phyloP scores from a whole-genome alignment of 805 yeast species.

The Komagataella mondaviorum region DNA sequence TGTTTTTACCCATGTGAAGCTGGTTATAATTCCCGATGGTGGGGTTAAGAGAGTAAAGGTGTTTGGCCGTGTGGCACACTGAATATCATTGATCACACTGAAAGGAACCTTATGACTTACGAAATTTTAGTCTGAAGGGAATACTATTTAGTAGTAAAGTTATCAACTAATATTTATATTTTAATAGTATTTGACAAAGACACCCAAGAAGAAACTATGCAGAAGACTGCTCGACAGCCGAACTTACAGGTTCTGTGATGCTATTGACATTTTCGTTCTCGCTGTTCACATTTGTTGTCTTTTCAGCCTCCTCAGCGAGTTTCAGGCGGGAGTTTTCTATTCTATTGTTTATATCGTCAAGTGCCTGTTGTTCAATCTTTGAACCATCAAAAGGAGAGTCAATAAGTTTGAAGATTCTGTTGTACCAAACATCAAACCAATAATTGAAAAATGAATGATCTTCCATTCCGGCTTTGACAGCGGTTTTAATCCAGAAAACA shows the following conservation, averaged over 20 bases:
- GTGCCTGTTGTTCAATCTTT: neutral
- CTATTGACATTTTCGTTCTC: neutral
- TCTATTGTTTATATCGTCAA: neutral
- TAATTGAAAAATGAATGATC: neutral
- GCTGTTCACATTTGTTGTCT: neutral
- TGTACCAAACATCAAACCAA: neutral
- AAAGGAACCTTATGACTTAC: neutral
- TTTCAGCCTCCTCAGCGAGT: neutral
- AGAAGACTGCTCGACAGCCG: neutral
- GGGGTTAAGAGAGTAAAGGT: slow-evolving; percentile 89
- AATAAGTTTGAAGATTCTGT: neutral
- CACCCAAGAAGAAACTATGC: neutral
- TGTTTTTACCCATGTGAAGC: slow-evolving; percentile 52
- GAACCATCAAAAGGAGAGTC: neutral
- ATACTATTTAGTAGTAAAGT: no score
- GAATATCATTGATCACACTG: neutral
- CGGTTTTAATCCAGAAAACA: neutral
- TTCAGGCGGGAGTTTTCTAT: neutral
- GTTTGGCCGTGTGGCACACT: slow-evolving; percentile 32
- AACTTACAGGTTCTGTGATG: neutral
- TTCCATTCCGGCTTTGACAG: neutral
- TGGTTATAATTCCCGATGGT: slow-evolving; percentile 90
- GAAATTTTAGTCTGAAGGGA: neutral
- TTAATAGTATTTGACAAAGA: neutral
- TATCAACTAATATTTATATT: no score